Evolutionary conservation across 306 rosid genomes (phyloP).

Genomic region (Begonia loranthoides): DNA sequence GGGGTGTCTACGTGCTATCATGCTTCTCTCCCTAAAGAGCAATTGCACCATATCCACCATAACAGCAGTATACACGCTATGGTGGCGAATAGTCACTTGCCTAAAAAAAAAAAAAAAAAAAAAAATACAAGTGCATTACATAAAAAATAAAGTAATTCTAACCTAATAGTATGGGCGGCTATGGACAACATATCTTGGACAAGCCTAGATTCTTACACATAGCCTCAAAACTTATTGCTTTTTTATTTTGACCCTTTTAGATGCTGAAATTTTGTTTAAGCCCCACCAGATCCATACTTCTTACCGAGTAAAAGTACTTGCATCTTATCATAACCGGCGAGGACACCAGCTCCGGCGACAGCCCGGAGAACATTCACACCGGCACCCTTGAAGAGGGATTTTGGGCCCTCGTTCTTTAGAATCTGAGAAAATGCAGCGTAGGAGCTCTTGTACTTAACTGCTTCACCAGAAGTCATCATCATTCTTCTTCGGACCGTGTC

Average conservation of each 20-base stretch:
- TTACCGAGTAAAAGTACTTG: slow-evolving; percentile 41
- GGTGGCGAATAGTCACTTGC: too few species aligned
- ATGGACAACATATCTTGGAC: too few species aligned
- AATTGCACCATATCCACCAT: too few species aligned
- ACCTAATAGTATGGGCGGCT: too few species aligned
- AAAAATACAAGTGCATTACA: too few species aligned
- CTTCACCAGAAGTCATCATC: slow-evolving; percentile 68
- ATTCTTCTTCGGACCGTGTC: slow-evolving; percentile 65
- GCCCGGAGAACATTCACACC: slow-evolving; percentile 61
- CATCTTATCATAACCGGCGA: slow-evolving; percentile 50
- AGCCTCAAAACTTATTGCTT: slow-evolving; percentile 8
- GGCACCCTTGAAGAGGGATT: slow-evolving; percentile 56
- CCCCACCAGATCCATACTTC: slow-evolving; percentile 59
- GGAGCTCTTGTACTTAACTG: slow-evolving; percentile 55
- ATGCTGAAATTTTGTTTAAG: neutral
- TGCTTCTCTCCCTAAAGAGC: too few species aligned
- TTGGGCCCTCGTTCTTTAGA: slow-evolving; percentile 45
- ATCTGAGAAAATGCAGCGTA: slow-evolving; percentile 37
- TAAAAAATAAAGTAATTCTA: too few species aligned
- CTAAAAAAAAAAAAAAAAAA: too few species aligned
- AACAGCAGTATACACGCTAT: too few species aligned
- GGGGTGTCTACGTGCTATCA: too few species aligned
- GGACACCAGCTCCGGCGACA: slow-evolving; percentile 63
- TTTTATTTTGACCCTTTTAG: neutral
- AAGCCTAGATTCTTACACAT: too few species aligned